Evolutionary conservation across 1,139 yeast species (phyloP), one percentile per base, ranked within the genome.

Genomic region (Trichomonascaceae sp.): DNA sequence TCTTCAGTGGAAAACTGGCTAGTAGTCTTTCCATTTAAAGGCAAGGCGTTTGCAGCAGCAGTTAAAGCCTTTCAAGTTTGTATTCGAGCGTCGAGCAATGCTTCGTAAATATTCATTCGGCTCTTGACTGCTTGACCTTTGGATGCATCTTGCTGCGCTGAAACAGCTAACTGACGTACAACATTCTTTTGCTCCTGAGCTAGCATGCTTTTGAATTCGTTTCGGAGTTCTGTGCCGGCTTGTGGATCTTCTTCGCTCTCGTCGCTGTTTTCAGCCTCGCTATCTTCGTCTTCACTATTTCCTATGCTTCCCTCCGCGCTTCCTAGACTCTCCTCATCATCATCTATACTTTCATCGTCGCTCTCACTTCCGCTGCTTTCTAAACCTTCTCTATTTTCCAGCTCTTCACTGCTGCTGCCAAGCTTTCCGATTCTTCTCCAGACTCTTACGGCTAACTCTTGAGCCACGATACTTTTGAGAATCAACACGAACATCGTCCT

Each of bases 51-150:
- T 9, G 86, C 72, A 27, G 77, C n/a, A n/a, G n/a, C 76, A 15
- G 78, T 75, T 48, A 91, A 64, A 1, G 95, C 87, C 65, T 89
- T 90, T 67, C 95, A 99, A 20, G 89, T 65, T 63, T 87, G 88
- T 64, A 95, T 88, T 66, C 99, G 81, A 12, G 84, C 67, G 62
- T 93, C 98, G 24, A 95, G 75, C 47, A 89, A 75, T 18, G 79
- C 78, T 62, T 95, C 99, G 66, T 87, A 91, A 19, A 83, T 67
- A 55, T 79, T 78, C 63, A 86, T 82, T 66, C 95, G 99, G 53
- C 83, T 80, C 53, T 84, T 71, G 9, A 93, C 84, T 1, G 96
- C 84, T 64, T 78, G 83, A 1, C 99, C 99, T 67, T 91, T 93
- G 44, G 85, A 72, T 0, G 96, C 87, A 67, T 93, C 98, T n/a